phyloP scores from a whole-genome alignment of 306 rosid species.

The Arachis hypogaea region DNA sequence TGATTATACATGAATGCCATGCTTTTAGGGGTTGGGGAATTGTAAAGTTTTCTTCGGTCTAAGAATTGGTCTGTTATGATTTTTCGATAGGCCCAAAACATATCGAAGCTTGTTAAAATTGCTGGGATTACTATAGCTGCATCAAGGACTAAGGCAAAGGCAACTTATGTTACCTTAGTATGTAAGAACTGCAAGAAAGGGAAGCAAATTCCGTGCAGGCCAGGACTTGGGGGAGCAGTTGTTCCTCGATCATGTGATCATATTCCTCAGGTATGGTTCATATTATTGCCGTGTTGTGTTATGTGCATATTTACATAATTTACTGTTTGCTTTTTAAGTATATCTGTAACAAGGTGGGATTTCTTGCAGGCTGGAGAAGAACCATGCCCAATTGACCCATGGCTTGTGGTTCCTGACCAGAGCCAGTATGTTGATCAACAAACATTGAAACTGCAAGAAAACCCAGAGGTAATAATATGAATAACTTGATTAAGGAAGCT shows the following conservation, averaged over 20 bases:
- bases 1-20: conserved; percentile 13
- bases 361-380: conserved; percentile 87
- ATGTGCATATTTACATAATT: not conserved
- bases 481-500: conserved; percentile 1
- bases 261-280: conserved; percentile 74
- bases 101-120: conserved; percentile 84
- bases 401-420: conserved; percentile 93
- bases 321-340: not conserved
- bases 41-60: not conserved
- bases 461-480: conserved; percentile 74
- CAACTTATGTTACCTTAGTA: conserved; percentile 85
- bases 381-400: conserved; percentile 95
- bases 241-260: conserved; percentile 96
- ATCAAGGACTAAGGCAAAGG: conserved; percentile 95
- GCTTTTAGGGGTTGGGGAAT: not conserved
- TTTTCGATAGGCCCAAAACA: conserved; percentile 72
- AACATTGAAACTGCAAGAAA: conserved; percentile 94
- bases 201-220: conserved; percentile 83
- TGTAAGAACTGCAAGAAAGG: conserved; percentile 89
- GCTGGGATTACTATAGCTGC: conserved; percentile 96
- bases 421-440: conserved; percentile 97
- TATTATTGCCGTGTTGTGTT: not conserved
- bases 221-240: conserved; percentile 98
- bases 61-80: not conserved
- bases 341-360: conserved; percentile 15